Conservation (phyloP, 192 early-diverging fungal species). For the Coemansia sp. region DNA sequence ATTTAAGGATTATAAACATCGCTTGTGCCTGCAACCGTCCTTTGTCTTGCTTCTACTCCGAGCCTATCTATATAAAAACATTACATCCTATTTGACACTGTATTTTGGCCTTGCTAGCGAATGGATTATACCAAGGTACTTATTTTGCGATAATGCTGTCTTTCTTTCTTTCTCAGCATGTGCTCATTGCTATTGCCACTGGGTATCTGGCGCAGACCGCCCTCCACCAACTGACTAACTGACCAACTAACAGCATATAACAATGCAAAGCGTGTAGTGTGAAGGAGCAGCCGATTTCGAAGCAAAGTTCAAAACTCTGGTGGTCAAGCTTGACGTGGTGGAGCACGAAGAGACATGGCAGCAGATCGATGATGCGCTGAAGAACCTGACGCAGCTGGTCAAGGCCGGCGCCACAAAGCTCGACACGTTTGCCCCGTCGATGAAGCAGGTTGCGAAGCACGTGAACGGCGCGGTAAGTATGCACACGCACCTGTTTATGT, state of each 20-base stretch:
- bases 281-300: conserved; percentile 51
- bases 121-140: conserved; percentile 55
- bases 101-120: conserved; percentile 4
- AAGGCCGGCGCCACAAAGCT: conserved; percentile 46
- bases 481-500: background rate
- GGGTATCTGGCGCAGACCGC: too few relatives aligned
- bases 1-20: background rate
- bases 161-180: background rate
- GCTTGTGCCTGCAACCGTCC: background rate
- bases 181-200: background rate
- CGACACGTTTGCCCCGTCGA: conserved; percentile 49
- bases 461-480: conserved; percentile 58
- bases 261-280: conserved; percentile 25
- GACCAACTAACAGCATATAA: too few relatives aligned
- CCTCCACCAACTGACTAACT: too few relatives aligned
- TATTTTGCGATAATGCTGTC: background rate
- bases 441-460: conserved; percentile 55
- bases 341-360: conserved; percentile 76
- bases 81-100: background rate
- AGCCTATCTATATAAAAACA: background rate
- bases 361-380: conserved; percentile 61
- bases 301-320: conserved; percentile 41
- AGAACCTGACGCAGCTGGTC: conserved; percentile 47
- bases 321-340: conserved; percentile 44
- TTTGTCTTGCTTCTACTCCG: background rate